Evolutionary conservation across 1,139 yeast genomes (phyloP).

Genomic region (Zygoascus hellenicus): DNA sequence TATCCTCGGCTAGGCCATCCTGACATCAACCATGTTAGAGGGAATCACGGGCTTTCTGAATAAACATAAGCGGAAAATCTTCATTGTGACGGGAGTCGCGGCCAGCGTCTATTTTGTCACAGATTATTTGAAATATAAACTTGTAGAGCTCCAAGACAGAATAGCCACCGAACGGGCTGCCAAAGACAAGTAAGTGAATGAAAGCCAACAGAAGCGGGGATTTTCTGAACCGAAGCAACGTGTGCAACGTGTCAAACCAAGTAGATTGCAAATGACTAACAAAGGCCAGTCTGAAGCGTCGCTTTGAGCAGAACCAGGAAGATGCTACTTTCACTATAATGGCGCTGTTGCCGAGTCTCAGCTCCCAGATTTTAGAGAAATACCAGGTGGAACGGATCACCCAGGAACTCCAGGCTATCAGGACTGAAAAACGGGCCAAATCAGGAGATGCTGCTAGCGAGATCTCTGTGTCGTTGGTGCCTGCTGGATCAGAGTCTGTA

Average conservation of each 20-base stretch:
- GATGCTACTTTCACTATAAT: slow-evolving; percentile 83
- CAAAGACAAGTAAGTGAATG: slow-evolving; percentile 49
- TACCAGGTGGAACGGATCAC: slow-evolving; percentile 73
- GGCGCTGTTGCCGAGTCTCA: slow-evolving; percentile 74
- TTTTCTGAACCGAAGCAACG: neutral
- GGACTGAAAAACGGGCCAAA: slow-evolving; percentile 33
- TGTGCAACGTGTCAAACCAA: neutral
- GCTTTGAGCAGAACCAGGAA: slow-evolving; percentile 87
- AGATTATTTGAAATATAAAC: slow-evolving; percentile 53
- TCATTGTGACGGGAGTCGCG: slow-evolving; percentile 53
- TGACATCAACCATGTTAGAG: slow-evolving; percentile 41
- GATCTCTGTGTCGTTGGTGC: slow-evolving; percentile 5
- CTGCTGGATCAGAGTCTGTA: slow-evolving; percentile 5
- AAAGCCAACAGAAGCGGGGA: neutral
- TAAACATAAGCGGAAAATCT: slow-evolving; percentile 56
- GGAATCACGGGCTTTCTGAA: slow-evolving; percentile 49
- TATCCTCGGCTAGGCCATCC: neutral
- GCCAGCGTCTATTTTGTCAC: slow-evolving; percentile 56
- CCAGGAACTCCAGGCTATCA: slow-evolving; percentile 59
- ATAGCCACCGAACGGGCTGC: slow-evolving; percentile 70
- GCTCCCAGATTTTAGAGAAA: slow-evolving; percentile 55
- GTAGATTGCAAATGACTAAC: neutral
- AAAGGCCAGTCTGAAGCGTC: slow-evolving; percentile 31
- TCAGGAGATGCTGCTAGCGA: slow-evolving; percentile 6
- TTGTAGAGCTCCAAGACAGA: slow-evolving; percentile 61